Evolutionary conservation across 768 basidiomycete genomes (phyloP).

Genomic region (Leucocoprinus sp.): DNA sequence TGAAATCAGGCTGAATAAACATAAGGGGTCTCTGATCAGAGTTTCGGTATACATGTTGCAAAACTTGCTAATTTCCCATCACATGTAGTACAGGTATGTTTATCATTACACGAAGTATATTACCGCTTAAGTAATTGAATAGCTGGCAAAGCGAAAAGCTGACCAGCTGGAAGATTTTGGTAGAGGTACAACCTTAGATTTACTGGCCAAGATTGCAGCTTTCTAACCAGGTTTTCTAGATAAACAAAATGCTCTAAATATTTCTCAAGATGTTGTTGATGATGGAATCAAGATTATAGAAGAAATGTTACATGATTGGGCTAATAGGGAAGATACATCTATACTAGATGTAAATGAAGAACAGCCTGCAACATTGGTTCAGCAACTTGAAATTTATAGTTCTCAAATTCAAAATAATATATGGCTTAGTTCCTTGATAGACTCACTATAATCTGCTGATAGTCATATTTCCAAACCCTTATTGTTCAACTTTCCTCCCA

Average conservation of each 20-base stretch:
- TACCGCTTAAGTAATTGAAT: not conserved
- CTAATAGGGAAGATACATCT: slow-evolving; percentile 39
- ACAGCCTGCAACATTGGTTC: slow-evolving; percentile 36
- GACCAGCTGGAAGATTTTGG: slow-evolving; percentile 88
- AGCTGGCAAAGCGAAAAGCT: slow-evolving; percentile 87
- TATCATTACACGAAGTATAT: not conserved
- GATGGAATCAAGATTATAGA: slow-evolving; percentile 79
- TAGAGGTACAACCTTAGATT: slow-evolving; percentile 12
- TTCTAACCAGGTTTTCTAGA: not conserved
- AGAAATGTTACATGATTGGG: slow-evolving; percentile 64
- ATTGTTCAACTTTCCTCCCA: too few species aligned
- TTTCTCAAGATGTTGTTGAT: slow-evolving; percentile 51
- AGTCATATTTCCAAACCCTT: too few species aligned
- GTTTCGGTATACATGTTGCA: slow-evolving; percentile 97
- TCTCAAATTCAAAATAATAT: slow-evolving; percentile 67
- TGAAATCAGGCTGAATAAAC: slow-evolving; percentile 8
- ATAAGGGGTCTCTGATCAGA: slow-evolving; percentile 89
- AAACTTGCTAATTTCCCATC: slow-evolving; percentile 97
- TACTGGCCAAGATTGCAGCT: not conserved
- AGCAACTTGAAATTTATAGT: slow-evolving; percentile 56
- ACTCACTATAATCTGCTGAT: slow-evolving; percentile 26
- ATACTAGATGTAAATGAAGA: slow-evolving; percentile 28
- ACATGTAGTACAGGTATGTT: slow-evolving; percentile 66
- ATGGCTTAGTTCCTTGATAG: slow-evolving; percentile 65
- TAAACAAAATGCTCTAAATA: slow-evolving; percentile 29